Evolutionary conservation across 495 filamentous ascomycete species (phyloP).

Genomic region (Xylaria acuta): DNA sequence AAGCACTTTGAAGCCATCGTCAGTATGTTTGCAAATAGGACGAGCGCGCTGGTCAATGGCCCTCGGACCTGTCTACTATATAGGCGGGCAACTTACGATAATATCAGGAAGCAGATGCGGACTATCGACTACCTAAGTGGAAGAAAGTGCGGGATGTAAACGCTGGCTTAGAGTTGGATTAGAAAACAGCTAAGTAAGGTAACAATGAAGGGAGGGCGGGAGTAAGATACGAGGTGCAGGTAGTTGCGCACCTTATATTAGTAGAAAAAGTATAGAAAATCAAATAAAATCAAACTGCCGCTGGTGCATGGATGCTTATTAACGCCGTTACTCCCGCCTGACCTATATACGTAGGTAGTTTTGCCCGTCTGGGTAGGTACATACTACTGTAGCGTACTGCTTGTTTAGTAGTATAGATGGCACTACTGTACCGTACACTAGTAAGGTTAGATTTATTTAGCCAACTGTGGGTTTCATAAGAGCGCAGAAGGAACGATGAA

Average conservation of each 20-base stretch:
- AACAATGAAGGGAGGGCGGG: neutral
- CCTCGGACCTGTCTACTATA: neutral
- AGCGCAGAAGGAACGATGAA: slow-evolving; percentile 25
- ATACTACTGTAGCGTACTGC: neutral
- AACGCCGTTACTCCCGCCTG: neutral
- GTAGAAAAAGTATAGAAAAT: neutral
- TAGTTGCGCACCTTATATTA: neutral
- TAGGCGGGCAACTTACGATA: neutral
- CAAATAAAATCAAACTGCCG: neutral
- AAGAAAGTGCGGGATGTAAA: neutral
- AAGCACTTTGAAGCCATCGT: slow-evolving; percentile 21
- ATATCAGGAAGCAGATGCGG: neutral
- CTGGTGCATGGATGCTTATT: neutral
- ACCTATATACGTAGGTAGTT: no score
- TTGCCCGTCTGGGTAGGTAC: slow-evolving; percentile 4
- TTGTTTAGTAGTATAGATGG: slow-evolving; percentile 11
- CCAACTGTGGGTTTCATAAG: slow-evolving; percentile 28
- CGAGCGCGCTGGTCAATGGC: neutral
- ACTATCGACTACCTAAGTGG: neutral
- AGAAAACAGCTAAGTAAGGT: neutral
- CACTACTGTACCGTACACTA: neutral
- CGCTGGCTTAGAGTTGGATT: neutral
- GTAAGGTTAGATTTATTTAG: slow-evolving; percentile 22
- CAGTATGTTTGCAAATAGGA: slow-evolving; percentile 3
- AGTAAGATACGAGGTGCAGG: neutral